Conservation (phyloP, 495 filamentous ascomycete species). For the Chaetomium cochliodes region DNA sequence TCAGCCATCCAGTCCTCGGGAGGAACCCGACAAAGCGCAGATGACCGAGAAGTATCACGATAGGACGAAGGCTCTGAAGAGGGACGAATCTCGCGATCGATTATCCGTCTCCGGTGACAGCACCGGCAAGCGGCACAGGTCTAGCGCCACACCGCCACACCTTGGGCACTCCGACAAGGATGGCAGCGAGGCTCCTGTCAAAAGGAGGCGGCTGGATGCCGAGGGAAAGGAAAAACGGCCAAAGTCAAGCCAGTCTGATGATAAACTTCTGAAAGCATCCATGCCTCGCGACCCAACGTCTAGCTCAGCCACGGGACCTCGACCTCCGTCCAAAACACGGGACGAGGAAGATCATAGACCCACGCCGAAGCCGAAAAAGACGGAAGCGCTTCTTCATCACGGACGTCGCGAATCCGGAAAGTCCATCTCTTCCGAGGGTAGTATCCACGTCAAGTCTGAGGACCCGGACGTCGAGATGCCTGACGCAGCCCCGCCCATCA, state of each 20-base stretch:
- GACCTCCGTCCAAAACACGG: slow-evolving; percentile 32
- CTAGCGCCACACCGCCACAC: slow-evolving; percentile 66
- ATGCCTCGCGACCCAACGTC: slow-evolving; percentile 36
- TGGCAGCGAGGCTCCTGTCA: slow-evolving; percentile 53
- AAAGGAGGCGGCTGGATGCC: slow-evolving; percentile 50
- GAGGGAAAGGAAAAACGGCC: slow-evolving; percentile 46
- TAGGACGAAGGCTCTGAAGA: slow-evolving; percentile 50
- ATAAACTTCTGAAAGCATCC: slow-evolving; percentile 40
- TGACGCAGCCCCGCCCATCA: slow-evolving; percentile 37
- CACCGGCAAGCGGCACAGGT: slow-evolving; percentile 62
- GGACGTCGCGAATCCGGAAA: slow-evolving; percentile 43
- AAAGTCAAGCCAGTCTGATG: slow-evolving; percentile 43
- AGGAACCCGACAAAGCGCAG: slow-evolving; percentile 42
- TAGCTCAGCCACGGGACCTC: slow-evolving; percentile 23
- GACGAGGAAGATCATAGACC: slow-evolving; percentile 44
- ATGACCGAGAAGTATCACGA: slow-evolving; percentile 50
- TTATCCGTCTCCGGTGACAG: slow-evolving; percentile 48
- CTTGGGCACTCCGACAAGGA: slow-evolving; percentile 54
- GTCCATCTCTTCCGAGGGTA: slow-evolving; percentile 41
- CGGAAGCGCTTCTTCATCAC: slow-evolving; percentile 32
- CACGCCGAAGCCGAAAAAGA: slow-evolving; percentile 38
- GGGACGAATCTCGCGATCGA: slow-evolving; percentile 57
- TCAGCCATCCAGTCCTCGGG: slow-evolving; percentile 43
- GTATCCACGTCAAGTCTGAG: slow-evolving; percentile 49
- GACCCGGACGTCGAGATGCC: slow-evolving; percentile 50